Evolutionary conservation across 176 grass and related monocot genomes (phyloP).

Genomic region (Oryza meyeriana): DNA sequence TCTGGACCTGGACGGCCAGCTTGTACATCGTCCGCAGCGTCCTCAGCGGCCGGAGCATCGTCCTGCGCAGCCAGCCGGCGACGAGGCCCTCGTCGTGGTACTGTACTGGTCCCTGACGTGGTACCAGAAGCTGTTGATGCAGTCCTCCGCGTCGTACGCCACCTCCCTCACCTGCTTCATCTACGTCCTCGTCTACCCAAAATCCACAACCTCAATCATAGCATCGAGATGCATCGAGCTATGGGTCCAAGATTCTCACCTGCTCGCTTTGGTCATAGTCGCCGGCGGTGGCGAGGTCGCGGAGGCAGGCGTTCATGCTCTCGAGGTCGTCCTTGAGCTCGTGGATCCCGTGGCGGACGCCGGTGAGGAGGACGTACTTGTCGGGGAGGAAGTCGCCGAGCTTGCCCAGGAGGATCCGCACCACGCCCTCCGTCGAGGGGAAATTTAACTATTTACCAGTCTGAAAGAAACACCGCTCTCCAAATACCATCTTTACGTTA

Average conservation of each 20-base stretch:
- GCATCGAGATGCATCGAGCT: too few relatives aligned
- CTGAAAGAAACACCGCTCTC: too few relatives aligned
- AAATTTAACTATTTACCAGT: too few relatives aligned
- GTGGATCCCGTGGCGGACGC: too few relatives aligned
- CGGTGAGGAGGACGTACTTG: too few relatives aligned
- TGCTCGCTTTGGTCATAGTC: background rate
- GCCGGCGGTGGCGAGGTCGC: background rate
- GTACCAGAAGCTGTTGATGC: background rate
- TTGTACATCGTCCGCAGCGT: background rate
- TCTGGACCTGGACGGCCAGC: background rate
- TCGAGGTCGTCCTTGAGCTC: too few relatives aligned
- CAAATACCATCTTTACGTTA: too few relatives aligned
- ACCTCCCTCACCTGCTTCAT: background rate
- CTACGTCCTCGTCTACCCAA: background rate
- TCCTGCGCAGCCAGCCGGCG: background rate
- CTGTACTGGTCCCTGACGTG: background rate
- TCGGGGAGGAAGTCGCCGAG: too few relatives aligned
- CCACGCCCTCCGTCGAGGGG: too few relatives aligned
- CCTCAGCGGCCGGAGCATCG: background rate
- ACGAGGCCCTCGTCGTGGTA: background rate
- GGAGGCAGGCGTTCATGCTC: slow-evolving; percentile 12
- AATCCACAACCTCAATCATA: too few relatives aligned
- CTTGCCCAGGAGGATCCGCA: too few relatives aligned
- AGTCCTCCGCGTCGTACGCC: background rate
- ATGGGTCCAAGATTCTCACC: too few relatives aligned